Percentiles rank a stretch among this genome's conserved stretches.
Conservation (phyloP, 2,329 filamentous ascomycete genomes). For the Colletotrichum echinochloae region DNA sequence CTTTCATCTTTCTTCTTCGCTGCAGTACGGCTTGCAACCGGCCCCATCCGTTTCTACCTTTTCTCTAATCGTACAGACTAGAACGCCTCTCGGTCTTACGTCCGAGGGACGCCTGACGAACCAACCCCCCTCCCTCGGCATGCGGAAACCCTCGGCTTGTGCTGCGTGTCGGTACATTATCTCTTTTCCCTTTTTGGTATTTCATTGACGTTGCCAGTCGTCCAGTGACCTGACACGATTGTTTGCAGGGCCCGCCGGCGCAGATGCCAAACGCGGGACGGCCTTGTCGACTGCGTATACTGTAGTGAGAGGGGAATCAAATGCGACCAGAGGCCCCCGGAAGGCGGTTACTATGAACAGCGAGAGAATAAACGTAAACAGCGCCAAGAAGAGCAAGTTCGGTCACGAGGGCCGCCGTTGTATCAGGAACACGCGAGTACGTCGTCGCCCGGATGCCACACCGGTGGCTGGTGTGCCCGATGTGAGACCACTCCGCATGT, state of each 20-base stretch:
- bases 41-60: constrained; percentile 4
- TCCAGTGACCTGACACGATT: constrained; percentile 29
- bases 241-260: constrained; percentile 37
- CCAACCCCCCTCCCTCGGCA: constrained; percentile 5
- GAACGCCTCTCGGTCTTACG: constrained; percentile 19
- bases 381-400: constrained; percentile 11
- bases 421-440: constrained; percentile 9
- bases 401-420: not conserved
- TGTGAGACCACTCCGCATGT: constrained; percentile 27
- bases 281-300: constrained; percentile 62
- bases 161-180: constrained; percentile 40
- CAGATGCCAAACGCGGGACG: constrained; percentile 37
- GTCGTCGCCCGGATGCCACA: constrained; percentile 22
- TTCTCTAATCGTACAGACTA: not conserved
- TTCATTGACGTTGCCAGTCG: not conserved
- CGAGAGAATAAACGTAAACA: constrained; percentile 35
- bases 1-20: not conserved
- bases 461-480: constrained; percentile 28
- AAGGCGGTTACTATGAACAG: constrained; percentile 41
- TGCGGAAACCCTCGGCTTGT: constrained; percentile 43
- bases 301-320: constrained; percentile 61
- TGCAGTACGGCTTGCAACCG: not conserved
- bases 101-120: constrained; percentile 18
- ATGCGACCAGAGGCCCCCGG: constrained; percentile 57
- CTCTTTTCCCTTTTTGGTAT: constrained; percentile 9